These are phyloP conservation scores for Hymenoscyphus fraxineus DNA, from an alignment of 2,329 filamentous ascomycete genomes.

Conservation along the genomic window DNA sequence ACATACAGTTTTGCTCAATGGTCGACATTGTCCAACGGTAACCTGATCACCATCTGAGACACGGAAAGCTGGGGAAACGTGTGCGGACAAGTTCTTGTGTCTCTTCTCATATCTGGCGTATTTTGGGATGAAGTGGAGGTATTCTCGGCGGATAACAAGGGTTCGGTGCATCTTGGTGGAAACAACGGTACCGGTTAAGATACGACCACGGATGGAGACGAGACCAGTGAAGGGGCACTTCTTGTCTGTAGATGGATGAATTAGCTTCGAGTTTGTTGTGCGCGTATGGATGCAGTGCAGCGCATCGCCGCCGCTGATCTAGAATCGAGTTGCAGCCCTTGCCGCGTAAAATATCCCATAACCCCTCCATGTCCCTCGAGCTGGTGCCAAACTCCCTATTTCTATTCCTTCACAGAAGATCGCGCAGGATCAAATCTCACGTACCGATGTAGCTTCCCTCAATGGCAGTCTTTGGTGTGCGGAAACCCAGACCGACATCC, in stretches of 20 bases:
- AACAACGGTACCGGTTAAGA: conserved; percentile 97
- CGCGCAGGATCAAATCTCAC: conserved; percentile 40
- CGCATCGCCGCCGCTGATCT: background rate
- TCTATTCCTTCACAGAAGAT: background rate
- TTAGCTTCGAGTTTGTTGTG: background rate
- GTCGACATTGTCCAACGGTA: conserved; percentile 98
- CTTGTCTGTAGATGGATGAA: conserved; percentile 71
- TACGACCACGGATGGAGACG: conserved; percentile 99
- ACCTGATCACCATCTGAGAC: conserved; percentile 99
- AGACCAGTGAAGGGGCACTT: conserved; percentile 99
- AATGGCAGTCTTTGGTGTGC: conserved; percentile 97
- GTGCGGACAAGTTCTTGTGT: conserved; percentile 99
- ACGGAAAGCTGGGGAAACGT: conserved; percentile 99
- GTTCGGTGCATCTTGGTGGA: conserved; percentile 99
- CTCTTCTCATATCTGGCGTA: conserved; percentile 99
- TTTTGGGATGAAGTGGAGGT: conserved; percentile 99
- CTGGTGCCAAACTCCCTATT: background rate
- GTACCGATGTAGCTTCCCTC: conserved; percentile 98
- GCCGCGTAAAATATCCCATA: background rate
- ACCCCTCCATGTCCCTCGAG: background rate
- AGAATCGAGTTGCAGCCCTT: background rate
- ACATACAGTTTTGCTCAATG: conserved; percentile 98
- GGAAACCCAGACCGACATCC: conserved; percentile 98
- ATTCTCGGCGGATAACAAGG: conserved; percentile 98
- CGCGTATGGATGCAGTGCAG: background rate